These are phyloP conservation scores for Daedaleopsis sinensis DNA, from an alignment of 768 basidiomycete genomes.

Conservation along the genomic window DNA sequence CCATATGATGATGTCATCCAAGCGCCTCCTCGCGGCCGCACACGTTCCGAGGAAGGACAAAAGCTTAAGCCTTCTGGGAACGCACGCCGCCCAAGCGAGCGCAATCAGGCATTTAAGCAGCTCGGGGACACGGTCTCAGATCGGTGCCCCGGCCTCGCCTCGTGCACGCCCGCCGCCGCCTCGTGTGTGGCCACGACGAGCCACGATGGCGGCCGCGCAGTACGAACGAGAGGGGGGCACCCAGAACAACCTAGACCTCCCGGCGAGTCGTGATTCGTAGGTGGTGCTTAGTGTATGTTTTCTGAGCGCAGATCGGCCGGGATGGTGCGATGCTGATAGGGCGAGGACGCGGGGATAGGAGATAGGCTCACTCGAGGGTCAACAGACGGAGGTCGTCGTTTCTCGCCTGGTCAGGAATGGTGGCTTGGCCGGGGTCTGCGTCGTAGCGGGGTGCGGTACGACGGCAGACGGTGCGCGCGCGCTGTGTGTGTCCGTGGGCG, in stretches of 20 bases:
- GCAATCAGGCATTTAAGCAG: not conserved
- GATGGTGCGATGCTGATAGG: constrained; percentile 3
- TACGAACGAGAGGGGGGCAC: not conserved
- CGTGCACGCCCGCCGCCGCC: not conserved
- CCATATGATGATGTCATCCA: not conserved
- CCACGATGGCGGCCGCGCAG: not conserved
- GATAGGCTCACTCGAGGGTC: constrained; percentile 67
- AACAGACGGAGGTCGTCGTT: constrained; percentile 81
- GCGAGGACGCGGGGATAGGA: constrained; percentile 11
- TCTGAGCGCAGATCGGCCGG: not conserved
- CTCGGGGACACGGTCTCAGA: too few species aligned
- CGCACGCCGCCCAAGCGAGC: not conserved
- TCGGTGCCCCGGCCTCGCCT: too few species aligned
- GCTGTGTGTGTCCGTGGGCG: constrained; percentile 11
- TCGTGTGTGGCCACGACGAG: not conserved
- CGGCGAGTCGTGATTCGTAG: too few species aligned
- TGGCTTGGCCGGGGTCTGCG: constrained; percentile 49
- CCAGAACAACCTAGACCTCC: not conserved
- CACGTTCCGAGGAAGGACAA: not conserved
- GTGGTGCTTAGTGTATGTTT: not conserved
- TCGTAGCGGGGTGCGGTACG: constrained; percentile 35
- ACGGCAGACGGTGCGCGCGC: constrained; percentile 26
- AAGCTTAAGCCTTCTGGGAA: not conserved
- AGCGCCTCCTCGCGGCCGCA: not conserved
- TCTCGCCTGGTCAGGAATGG: constrained; percentile 76